A percentile compares a stretch with the other conserved stretches of the same genome.
These are phyloP conservation scores for Scheffersomyces lignicola DNA, from an alignment of 1,139 yeast species.

Conservation along the genomic window DNA sequence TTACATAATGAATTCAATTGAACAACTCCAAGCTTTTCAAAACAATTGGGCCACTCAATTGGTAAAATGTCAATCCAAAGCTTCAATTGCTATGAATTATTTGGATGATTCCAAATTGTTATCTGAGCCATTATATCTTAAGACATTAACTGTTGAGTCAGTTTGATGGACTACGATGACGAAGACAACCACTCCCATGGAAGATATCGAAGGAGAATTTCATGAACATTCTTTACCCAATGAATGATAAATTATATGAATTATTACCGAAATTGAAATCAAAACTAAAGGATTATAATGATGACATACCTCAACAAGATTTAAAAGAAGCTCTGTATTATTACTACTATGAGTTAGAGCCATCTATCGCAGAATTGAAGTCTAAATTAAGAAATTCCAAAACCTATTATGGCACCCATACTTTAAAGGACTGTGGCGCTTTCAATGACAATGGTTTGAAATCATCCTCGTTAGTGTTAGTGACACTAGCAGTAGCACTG, in stretches of 20 bases:
- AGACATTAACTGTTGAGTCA: too few relatives aligned
- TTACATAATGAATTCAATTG: slow-evolving; percentile 1
- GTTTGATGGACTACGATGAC: slow-evolving; percentile 17
- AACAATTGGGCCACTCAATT: slow-evolving; percentile 2
- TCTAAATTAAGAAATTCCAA: slow-evolving; percentile 26
- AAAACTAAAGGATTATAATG: slow-evolving; percentile 35
- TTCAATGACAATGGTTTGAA: slow-evolving; percentile 76
- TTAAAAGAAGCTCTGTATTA: slow-evolving; percentile 62
- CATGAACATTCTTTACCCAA: slow-evolving; percentile 21
- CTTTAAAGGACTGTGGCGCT: slow-evolving; percentile 81
- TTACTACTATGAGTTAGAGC: slow-evolving; percentile 57
- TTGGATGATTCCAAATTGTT: slow-evolving; percentile 36
- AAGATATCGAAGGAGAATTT: slow-evolving; percentile 17
- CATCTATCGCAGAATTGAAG: slow-evolving; percentile 54
- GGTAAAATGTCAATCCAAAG: not conserved
- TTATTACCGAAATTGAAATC: slow-evolving; percentile 41
- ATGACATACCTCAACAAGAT: slow-evolving; percentile 50
- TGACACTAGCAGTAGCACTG: slow-evolving; percentile 14
- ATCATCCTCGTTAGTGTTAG: slow-evolving; percentile 29
- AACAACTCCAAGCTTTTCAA: slow-evolving; percentile 2
- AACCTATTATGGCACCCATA: slow-evolving; percentile 75
- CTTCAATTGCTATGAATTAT: slow-evolving; percentile 6
- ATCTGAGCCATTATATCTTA: too few relatives aligned
- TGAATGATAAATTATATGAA: slow-evolving; percentile 44
- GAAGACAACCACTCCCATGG: slow-evolving; percentile 14